phyloP scores from a whole-genome alignment of 169 alveolate species.

The Cryptosporidium ubiquitum region DNA sequence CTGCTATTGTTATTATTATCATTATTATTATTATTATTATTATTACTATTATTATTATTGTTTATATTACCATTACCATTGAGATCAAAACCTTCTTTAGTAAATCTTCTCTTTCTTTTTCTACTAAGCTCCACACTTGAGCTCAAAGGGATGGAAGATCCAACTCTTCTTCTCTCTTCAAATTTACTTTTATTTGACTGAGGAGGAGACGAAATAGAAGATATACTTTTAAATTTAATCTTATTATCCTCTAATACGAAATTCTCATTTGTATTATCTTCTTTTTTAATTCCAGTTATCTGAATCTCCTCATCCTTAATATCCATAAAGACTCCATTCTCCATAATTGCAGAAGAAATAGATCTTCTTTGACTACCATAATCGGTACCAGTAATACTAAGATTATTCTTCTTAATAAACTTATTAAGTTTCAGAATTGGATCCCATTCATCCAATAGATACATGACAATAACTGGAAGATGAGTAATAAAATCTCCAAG shows the following conservation, averaged over 20 bases:
- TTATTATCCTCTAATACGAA: not conserved
- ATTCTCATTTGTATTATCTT: not conserved
- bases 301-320: not conserved
- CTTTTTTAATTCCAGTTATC: not conserved
- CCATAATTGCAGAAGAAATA: not conserved
- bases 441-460: slow-evolving; percentile 24
- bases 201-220: slow-evolving; percentile 22
- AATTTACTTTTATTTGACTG: slow-evolving; percentile 13
- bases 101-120: slow-evolving; percentile 68
- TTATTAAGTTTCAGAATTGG: slow-evolving; percentile 1
- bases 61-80: not conserved
- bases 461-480: slow-evolving; percentile 8
- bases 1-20: not conserved
- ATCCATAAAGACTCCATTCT: not conserved
- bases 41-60: not conserved
- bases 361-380: not conserved
- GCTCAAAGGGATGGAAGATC: slow-evolving; percentile 47
- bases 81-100: slow-evolving; percentile 56
- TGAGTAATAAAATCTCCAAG: slow-evolving; percentile 45
- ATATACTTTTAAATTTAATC: not conserved
- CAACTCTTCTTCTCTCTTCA: slow-evolving; percentile 57
- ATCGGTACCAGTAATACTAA: not conserved
- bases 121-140: slow-evolving; percentile 44
- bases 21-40: not conserved
- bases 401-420: slow-evolving; percentile 17